Evolutionary conservation across 371 early-diverging fungal species (phyloP), one percentile per base, ranked within the genome.

Genomic region (Lichtheimia corymbifera): DNA sequence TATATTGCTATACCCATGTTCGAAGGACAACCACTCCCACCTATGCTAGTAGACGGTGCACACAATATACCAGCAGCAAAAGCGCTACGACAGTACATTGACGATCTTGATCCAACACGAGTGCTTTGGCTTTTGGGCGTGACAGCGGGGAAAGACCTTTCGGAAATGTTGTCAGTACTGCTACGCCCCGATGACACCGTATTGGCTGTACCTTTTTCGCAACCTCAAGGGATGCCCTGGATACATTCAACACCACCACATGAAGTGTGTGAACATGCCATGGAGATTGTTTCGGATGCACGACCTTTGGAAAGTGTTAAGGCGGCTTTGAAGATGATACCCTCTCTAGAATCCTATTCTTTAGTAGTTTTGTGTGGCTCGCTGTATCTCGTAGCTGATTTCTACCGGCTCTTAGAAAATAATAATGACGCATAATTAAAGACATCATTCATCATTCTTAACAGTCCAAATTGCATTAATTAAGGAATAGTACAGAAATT

Each of bases 211-310:
- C 82, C 84, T 9, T 97, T 95, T 66, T 76, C 83, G 17, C 77
- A 80, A 55, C 93, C 94, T 4, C 84, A 82, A 20, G 91, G 85
- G 0, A 97, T 97, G 96, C 90, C 93, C 3, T 97, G 96, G 96
- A 83, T 95, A 43, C 61, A 74, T 2, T 77, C 81, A 41, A 76
- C 73, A 5, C 57, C 61, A 1, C 78, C 90, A 0, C 53, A 24
- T 3, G 81, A 76, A 24, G 68, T 88, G 52, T 61, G 55, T 4
- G 45, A 67, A 2, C n/a, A 62, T 52, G 64, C 74, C 47, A 50
- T 59, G 30, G 49, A 43, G 22, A 41, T 44, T 27, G 65, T 55
- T 5, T 22, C 41, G 6, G 56, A 65, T 42, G 59, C 66, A 4
- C 43, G 63, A 7, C 68, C 58, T 22, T 70, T 61, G 64, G 54